These are phyloP conservation scores for Trichoderma aggressivum DNA, from an alignment of 2,329 filamentous ascomycete genomes.

Conservation along the genomic window DNA sequence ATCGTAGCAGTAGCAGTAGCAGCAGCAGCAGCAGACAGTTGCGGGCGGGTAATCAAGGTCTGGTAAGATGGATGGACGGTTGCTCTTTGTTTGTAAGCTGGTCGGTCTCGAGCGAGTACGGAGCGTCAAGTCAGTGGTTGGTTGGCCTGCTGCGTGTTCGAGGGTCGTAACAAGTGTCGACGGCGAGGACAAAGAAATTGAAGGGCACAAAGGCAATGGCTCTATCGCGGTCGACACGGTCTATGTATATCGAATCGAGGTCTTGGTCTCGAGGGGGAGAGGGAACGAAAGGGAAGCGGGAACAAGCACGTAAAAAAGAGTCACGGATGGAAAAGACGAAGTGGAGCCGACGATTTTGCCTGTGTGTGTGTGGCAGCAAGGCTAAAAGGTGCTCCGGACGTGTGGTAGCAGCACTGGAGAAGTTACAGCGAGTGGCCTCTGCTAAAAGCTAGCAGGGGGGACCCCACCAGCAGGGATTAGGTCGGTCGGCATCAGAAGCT, in stretches of 20 bases:
- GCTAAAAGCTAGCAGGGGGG: not conserved
- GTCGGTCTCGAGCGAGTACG: not conserved
- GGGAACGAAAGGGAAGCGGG: not conserved
- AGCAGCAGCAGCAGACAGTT: not conserved
- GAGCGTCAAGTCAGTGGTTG: not conserved
- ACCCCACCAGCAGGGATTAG: not conserved
- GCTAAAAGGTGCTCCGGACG: conserved; percentile 6
- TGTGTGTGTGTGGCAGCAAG: not conserved
- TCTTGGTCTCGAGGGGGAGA: not conserved
- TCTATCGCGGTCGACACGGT: not conserved
- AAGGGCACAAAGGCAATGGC: not conserved
- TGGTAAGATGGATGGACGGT: not conserved
- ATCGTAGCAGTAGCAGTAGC: not conserved
- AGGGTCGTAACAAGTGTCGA: not conserved
- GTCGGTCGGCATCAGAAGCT: not conserved
- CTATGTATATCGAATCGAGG: not conserved
- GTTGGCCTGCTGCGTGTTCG: not conserved
- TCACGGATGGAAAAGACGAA: not conserved
- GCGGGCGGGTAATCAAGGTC: not conserved
- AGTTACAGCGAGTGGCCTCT: not conserved
- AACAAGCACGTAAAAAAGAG: conserved; percentile 11
- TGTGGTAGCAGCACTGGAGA: not conserved
- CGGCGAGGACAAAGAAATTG: not conserved
- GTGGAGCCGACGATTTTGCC: conserved; percentile 3
- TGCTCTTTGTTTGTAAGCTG: not conserved